These are phyloP conservation scores for Hippophae rhamnoides DNA, from an alignment of 306 rosid genomes.

Conservation along the genomic window DNA sequence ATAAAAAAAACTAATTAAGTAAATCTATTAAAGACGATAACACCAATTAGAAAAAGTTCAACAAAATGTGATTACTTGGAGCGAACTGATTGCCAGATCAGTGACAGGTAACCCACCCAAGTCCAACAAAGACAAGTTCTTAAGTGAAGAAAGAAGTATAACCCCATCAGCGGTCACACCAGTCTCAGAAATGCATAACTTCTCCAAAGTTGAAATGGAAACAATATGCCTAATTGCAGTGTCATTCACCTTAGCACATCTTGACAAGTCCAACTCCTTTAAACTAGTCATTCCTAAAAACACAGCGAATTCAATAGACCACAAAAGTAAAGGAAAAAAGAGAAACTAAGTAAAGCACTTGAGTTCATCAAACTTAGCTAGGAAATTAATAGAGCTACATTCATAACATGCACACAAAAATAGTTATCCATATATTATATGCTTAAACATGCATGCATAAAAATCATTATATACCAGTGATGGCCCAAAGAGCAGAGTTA, in stretches of 20 bases:
- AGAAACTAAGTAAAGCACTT: background rate
- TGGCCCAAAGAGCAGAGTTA: slow-evolving; percentile 67
- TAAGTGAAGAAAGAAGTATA: slow-evolving; percentile 53
- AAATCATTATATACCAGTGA: slow-evolving; percentile 39
- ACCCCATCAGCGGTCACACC: slow-evolving; percentile 55
- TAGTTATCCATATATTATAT: background rate
- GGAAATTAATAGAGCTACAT: too few species aligned
- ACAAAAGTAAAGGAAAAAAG: background rate
- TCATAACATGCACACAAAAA: too few species aligned
- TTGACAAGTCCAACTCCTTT: slow-evolving; percentile 64
- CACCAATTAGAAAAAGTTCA: background rate
- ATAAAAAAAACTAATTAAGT: too few species aligned
- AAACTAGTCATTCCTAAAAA: slow-evolving; percentile 52
- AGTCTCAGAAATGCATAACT: slow-evolving; percentile 58
- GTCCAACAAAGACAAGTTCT: slow-evolving; percentile 52
- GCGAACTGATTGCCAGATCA: slow-evolving; percentile 43
- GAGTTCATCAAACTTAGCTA: background rate
- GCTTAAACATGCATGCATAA: background rate
- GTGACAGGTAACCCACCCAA: slow-evolving; percentile 87
- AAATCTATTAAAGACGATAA: background rate
- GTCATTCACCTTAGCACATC: slow-evolving; percentile 70
- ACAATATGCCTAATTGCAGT: slow-evolving; percentile 54
- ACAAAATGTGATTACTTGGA: slow-evolving; percentile 41
- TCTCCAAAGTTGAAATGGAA: slow-evolving; percentile 53
- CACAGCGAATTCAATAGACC: slow-evolving; percentile 3